Evolutionary conservation across 78 protist species (phyloP).

Genomic region (Dictyostelium purpureum): DNA sequence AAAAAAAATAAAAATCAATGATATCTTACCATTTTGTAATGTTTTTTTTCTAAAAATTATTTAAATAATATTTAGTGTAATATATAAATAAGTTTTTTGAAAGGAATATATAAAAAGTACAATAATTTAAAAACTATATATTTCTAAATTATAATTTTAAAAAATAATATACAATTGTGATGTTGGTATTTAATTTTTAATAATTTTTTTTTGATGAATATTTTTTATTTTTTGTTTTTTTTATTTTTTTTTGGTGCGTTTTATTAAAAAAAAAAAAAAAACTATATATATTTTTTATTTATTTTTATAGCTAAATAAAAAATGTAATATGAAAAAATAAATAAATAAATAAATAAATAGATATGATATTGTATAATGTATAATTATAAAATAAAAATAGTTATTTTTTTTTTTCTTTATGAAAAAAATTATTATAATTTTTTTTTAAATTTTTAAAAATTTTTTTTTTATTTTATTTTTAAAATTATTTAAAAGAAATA

Average conservation of each 20-base stretch:
- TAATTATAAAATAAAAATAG: too few species aligned
- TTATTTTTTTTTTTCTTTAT: background rate
- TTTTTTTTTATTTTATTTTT: background rate
- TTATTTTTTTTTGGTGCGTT: background rate
- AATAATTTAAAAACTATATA: too few species aligned
- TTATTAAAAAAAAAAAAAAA: background rate
- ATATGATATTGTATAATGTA: background rate
- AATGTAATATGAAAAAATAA: background rate
- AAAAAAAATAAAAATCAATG: constrained; percentile 2
- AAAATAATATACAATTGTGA: too few species aligned
- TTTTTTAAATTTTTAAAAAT: background rate
- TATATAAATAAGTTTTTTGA: background rate
- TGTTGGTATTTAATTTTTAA: too few species aligned
- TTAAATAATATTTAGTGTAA: background rate
- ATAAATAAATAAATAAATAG: background rate
- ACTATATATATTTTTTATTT: background rate
- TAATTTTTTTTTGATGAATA: too few species aligned
- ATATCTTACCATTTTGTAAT: constrained; percentile 6
- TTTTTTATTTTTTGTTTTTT: constrained; percentile 5
- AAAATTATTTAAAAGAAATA: background rate
- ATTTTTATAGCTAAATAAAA: background rate
- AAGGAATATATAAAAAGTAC: too few species aligned
- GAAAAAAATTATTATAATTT: too few species aligned
- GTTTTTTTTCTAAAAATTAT: background rate
- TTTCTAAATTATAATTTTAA: too few species aligned